These are phyloP conservation scores for Blastomyces gilchristii DNA, from an alignment of 2,329 filamentous ascomycete species.

Conservation along the genomic window DNA sequence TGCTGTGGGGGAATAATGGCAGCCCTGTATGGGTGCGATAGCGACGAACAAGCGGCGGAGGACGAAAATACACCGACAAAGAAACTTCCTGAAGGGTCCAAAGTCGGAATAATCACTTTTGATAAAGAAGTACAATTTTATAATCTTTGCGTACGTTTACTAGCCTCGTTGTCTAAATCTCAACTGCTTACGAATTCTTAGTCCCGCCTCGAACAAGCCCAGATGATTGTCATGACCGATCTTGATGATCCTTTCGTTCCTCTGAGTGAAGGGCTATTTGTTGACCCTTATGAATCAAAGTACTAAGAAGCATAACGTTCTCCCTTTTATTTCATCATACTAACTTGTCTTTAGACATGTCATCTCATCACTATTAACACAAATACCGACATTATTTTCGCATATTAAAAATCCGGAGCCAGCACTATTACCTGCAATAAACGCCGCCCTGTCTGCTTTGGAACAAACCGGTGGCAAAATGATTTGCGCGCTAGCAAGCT, in stretches of 20 bases:
- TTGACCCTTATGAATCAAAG: slow-evolving; percentile 85
- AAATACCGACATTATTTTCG: slow-evolving; percentile 77
- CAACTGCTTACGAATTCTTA: slow-evolving; percentile 27
- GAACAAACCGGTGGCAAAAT: slow-evolving; percentile 86
- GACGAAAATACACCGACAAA: slow-evolving; percentile 46
- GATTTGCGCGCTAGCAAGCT: slow-evolving; percentile 71
- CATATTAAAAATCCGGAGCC: slow-evolving; percentile 84
- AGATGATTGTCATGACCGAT: slow-evolving; percentile 98
- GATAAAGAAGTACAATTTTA: slow-evolving; percentile 98
- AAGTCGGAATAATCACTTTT: slow-evolving; percentile 89
- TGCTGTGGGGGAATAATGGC: slow-evolving; percentile 81
- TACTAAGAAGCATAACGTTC: slow-evolving; percentile 26
- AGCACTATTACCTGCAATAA: slow-evolving; percentile 71
- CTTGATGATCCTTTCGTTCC: slow-evolving; percentile 94
- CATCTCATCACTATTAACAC: slow-evolving; percentile 75
- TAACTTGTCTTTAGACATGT: slow-evolving; percentile 45
- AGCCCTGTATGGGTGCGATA: slow-evolving; percentile 66
- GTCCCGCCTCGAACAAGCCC: slow-evolving; percentile 70
- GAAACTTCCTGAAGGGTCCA: slow-evolving; percentile 64
- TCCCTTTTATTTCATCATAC: slow-evolving; percentile 7
- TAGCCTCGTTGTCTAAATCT: slow-evolving; percentile 9
- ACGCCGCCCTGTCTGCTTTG: slow-evolving; percentile 72
- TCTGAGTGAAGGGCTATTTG: slow-evolving; percentile 81
- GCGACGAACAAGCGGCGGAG: slow-evolving; percentile 42
- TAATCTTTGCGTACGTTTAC: slow-evolving; percentile 65